Evolutionary conservation across 225 moss, liverwort and hornwort genomes (phyloP), one percentile per base, ranked within the genome.

Genomic region (Antitrichia curtipendula): DNA sequence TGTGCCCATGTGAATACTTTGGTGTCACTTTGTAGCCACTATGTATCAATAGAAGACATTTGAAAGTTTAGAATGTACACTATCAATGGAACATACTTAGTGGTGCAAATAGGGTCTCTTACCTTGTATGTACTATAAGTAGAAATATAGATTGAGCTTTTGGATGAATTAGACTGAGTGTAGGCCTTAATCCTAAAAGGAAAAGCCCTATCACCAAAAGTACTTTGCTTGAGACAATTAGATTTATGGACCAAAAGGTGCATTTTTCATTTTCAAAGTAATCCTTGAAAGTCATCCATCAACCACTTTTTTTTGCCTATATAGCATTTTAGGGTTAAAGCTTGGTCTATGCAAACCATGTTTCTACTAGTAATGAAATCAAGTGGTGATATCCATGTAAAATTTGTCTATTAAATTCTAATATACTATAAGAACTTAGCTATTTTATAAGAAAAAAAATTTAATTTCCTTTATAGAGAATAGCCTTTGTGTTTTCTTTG

Each of bases 1-100:
- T 65, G 8, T 0, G 0, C 65, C n/a, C n/a, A 65, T 36, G 10
- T 6, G 36, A 5, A 1, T 64, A 18, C 9, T 38, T 68, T n/a
- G n/a, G n/a, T n/a, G n/a, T n/a, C n/a, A n/a, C 23, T 68, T 38
- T 2, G 6, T 11, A 2, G 36, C 20, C 3, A 12, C 12, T 62
- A 17, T 34, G 9, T 68, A 38, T 68, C 2, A 4, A 0, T 38
- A 13, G 7, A 38, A 2, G 23, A 34, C 34, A 63, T 34, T 63
- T 34, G 32, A 17, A 63, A 17, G 63, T 17, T 63, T 2, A 63
- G 2, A 17, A 9, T 32, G 5, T 63, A 18, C 8, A 63, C 3
- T 16, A 16, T 17, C n/a, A n/a, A n/a, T 32, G 32, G 32, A 17
- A 32, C 32, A 28, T 3, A 47, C 10, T 13, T 49, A 61, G 9